phyloP scores from a whole-genome alignment of 2,329 filamentous ascomycete species.

The Basipetospora chlamydospora region DNA sequence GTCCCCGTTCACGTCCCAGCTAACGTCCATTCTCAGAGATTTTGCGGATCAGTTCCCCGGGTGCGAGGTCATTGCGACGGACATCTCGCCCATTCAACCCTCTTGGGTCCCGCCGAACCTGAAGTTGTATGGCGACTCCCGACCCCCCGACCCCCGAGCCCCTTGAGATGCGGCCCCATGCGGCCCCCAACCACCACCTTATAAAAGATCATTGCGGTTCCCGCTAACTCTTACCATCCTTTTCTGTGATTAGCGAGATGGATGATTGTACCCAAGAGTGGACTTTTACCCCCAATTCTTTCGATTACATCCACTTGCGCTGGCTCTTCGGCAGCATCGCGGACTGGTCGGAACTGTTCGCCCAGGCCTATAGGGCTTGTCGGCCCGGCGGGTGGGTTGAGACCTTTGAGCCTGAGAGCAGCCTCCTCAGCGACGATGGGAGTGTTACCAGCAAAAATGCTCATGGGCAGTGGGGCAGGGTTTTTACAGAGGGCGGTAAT shows the following conservation, averaged over 20 bases:
- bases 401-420: constrained; percentile 12
- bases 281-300: constrained; percentile 25
- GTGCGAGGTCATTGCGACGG: constrained; percentile 31
- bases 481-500: constrained; percentile 15
- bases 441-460: constrained; percentile 13
- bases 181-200: too few relatives aligned
- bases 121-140: constrained; percentile 11
- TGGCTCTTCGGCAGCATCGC: constrained; percentile 41
- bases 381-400: constrained; percentile 22
- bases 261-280: constrained; percentile 24
- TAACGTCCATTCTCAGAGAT: constrained; percentile 27
- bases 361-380: constrained; percentile 32
- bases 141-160: constrained; percentile 26
- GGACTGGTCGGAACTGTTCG: constrained; percentile 40
- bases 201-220: too few relatives aligned
- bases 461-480: constrained; percentile 14
- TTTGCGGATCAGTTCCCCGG: constrained; percentile 26
- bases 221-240: constrained; percentile 32
- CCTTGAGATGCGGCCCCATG: constrained; percentile 26
- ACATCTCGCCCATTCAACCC: constrained; percentile 42
- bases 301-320: constrained; percentile 46
- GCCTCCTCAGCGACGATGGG: constrained; percentile 15
- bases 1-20: neutral
- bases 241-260: constrained; percentile 36
- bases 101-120: constrained; percentile 29